A percentile compares a stretch with the other conserved stretches of the same genome.
phyloP scores from a whole-genome alignment of 495 filamentous ascomycete genomes.

The Hypoxylon intermedium region DNA sequence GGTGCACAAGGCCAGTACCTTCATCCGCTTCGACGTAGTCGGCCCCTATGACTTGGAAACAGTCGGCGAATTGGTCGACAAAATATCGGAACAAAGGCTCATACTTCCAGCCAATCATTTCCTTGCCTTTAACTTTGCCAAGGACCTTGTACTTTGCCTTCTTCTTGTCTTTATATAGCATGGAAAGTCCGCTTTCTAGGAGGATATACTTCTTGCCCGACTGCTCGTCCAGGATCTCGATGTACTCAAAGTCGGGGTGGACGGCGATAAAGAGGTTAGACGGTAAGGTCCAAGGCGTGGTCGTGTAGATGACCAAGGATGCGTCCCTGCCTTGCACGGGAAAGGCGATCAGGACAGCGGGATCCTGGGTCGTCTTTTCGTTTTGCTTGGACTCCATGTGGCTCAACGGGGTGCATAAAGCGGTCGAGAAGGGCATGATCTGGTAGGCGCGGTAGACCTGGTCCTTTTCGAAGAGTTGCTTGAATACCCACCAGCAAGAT shows the following conservation, averaged over 20 bases:
- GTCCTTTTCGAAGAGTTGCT: slow-evolving; percentile 80
- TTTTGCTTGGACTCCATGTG: slow-evolving; percentile 90
- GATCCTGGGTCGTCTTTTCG: slow-evolving; percentile 38
- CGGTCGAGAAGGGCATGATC: slow-evolving; percentile 90
- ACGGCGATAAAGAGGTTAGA: slow-evolving; percentile 82
- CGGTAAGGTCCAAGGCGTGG: slow-evolving; percentile 95
- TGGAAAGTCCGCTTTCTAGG: slow-evolving; percentile 81
- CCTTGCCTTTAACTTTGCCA: slow-evolving; percentile 79
- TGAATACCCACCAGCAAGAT: slow-evolving; percentile 90
- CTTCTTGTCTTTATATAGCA: slow-evolving; percentile 94
- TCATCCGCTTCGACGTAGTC: slow-evolving; percentile 90
- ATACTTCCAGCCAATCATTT: slow-evolving; percentile 93
- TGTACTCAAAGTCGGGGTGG: slow-evolving; percentile 90
- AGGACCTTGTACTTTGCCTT: slow-evolving; percentile 95
- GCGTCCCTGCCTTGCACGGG: slow-evolving; percentile 30
- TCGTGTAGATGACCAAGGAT: slow-evolving; percentile 61
- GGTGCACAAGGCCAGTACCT: slow-evolving; percentile 95
- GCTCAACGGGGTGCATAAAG: slow-evolving; percentile 79
- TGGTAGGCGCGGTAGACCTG: slow-evolving; percentile 81
- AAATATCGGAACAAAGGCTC: slow-evolving; percentile 93
- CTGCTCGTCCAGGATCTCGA: slow-evolving; percentile 86
- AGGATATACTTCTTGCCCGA: slow-evolving; percentile 87
- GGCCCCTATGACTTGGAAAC: slow-evolving; percentile 85
- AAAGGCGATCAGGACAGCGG: slow-evolving; percentile 34
- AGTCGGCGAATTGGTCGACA: slow-evolving; percentile 92